These are phyloP conservation scores for Jatropha curcas DNA, from an alignment of 345 rosid genomes.

Conservation along the genomic window DNA sequence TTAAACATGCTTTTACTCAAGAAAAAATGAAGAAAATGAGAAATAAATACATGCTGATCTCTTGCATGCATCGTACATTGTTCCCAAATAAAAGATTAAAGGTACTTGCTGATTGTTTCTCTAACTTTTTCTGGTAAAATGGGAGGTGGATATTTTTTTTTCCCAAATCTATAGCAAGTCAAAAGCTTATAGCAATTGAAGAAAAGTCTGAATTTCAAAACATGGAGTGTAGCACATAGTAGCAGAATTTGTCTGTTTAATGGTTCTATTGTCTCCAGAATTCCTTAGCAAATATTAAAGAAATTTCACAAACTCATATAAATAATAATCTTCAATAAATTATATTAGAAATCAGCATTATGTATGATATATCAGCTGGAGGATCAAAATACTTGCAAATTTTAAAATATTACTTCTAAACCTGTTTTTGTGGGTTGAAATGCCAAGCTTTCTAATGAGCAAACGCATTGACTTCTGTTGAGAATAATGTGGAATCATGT, in stretches of 20 bases:
- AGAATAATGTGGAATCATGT: neutral
- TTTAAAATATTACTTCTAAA: neutral
- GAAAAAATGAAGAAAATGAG: neutral
- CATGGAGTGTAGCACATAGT: too few species aligned
- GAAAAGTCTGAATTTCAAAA: neutral
- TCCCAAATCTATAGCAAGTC: too few species aligned
- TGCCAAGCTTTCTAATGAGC: neutral
- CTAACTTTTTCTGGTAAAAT: neutral
- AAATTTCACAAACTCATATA: neutral
- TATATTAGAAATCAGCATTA: neutral
- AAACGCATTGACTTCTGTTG: neutral
- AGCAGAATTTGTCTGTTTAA: neutral
- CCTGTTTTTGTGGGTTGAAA: neutral
- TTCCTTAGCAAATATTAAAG: neutral
- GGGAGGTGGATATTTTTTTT: neutral
- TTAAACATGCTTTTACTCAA: neutral
- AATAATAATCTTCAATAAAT: neutral
- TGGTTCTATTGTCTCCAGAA: neutral
- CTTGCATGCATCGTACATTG: neutral
- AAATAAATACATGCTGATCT: neutral
- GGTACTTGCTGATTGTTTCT: neutral
- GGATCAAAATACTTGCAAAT: neutral
- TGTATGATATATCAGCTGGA: neutral
- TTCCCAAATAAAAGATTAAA: neutral
- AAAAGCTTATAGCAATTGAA: neutral